Evolutionary conservation across 2,329 filamentous ascomycete genomes (phyloP).

Genomic region (Colletotrichum simmondsii): DNA sequence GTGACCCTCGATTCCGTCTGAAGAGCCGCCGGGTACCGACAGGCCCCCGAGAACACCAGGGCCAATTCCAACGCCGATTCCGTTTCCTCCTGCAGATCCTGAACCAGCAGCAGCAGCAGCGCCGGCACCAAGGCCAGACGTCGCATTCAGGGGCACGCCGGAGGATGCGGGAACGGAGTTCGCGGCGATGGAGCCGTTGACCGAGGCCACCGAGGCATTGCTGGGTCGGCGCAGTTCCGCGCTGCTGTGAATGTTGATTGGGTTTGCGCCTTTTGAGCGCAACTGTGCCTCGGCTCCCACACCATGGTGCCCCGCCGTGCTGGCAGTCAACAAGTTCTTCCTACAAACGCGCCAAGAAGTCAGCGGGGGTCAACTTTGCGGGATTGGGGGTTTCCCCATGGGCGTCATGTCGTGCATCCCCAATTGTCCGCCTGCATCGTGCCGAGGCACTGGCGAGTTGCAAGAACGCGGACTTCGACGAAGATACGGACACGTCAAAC

Average conservation of each 20-base stretch:
- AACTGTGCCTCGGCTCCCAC: conserved; percentile 57
- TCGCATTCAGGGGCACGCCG: conserved; percentile 14
- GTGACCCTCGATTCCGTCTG: conserved; percentile 51
- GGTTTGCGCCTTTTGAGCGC: conserved; percentile 49
- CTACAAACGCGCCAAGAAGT: conserved; percentile 40
- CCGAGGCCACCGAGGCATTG: conserved; percentile 40
- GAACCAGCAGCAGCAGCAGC: conserved; percentile 19
- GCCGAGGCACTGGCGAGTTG: background rate
- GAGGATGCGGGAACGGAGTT: conserved; percentile 13
- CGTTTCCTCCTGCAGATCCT: conserved; percentile 1
- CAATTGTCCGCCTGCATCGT: background rate
- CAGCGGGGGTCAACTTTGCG: conserved; percentile 7
- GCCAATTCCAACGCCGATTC: conserved; percentile 33
- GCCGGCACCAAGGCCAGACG: conserved; percentile 15
- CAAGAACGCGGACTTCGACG: no score
- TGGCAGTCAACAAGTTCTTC: conserved; percentile 55
- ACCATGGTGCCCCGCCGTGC: conserved; percentile 44
- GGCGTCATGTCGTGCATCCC: background rate
- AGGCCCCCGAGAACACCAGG: conserved; percentile 26
- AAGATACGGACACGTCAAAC: conserved; percentile 47
- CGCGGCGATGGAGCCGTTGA: conserved; percentile 38
- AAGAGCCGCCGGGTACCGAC: conserved; percentile 28
- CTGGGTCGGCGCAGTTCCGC: conserved; percentile 52
- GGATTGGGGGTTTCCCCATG: background rate
- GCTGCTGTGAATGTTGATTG: conserved; percentile 47